Evolutionary conservation across 257 asterid species (phyloP).

Genomic region (Salvia rosmarinus): DNA sequence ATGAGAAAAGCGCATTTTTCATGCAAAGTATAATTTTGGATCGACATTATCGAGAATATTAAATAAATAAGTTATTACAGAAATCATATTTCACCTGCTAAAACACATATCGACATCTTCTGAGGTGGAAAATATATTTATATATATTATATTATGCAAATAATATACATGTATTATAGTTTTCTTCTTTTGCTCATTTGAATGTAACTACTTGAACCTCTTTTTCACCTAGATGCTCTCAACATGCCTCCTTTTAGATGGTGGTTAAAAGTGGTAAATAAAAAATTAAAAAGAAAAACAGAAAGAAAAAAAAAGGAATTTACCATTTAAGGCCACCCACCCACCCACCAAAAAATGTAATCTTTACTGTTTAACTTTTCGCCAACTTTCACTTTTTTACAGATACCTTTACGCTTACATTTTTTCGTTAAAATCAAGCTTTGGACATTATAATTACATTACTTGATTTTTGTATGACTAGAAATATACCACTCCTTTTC

Average conservation of each 20-base stretch:
- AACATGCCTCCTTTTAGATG: conserved; percentile 16
- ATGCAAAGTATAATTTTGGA: not conserved
- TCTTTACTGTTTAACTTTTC: conserved; percentile 33
- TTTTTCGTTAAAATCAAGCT: conserved; percentile 34
- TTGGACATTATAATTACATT: conserved; percentile 34
- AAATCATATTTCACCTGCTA: conserved; percentile 1
- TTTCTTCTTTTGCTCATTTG: not conserved
- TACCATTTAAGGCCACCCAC: conserved; percentile 32
- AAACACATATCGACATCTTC: not conserved
- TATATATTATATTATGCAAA: not conserved
- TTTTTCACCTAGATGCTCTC: conserved; percentile 39
- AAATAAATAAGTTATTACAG: not conserved
- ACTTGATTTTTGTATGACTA: conserved; percentile 27
- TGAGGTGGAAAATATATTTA: not conserved
- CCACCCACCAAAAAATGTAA: conserved; percentile 19
- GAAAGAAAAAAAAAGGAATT: conserved; percentile 5
- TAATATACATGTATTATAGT: not conserved
- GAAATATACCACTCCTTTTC: not conserved
- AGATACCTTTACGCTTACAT: not conserved
- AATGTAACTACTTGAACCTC: conserved; percentile 19
- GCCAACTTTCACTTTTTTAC: conserved; percentile 33
- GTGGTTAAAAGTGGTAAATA: not conserved
- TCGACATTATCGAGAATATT: not conserved
- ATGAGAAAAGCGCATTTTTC: not conserved
- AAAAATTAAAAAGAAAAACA: not conserved